Evolutionary conservation across 805 yeast genomes (phyloP), one percentile per base, ranked within the genome.

Genomic region (Diddensiella transvaalensis): DNA sequence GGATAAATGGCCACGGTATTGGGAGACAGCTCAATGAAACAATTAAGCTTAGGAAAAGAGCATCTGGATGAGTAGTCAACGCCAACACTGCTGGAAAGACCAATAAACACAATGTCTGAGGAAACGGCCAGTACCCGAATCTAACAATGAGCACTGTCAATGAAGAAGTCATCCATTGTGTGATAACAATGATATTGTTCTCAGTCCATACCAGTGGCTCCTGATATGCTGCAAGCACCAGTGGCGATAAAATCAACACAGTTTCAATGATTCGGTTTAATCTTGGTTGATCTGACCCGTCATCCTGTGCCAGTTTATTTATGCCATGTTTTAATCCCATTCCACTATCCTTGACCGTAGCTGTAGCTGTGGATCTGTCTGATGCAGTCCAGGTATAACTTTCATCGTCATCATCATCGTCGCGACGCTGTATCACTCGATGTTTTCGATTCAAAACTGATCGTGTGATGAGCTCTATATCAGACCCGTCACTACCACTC

Each of bases 71-170:
- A 5, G 33, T 11, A 5, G 43, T 23, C 33, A 40, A 23, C 6
- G 43, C 22, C 43, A 40, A 13, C 15, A 40, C 33, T 8, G 26
- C 43, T 8, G 43, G 43, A 21, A 40, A 23, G 33, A 40, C 43
- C n/a, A 22, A 8, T 23, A 35, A 35, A 35, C 38, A 35, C 15
- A 35, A 35, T 35, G 38, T 35, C 15, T 35, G 38, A 35, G 38
- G 38, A 35, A 35, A 35, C 17, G 38, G 38, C 15, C 38, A 35
- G 15, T 35, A 35, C 38, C 17, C 15, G 15, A 8, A 35, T 17
- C 38, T 10, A 18, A 35, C 21, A 6, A 15, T n/a, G 18, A 35
- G 15, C 8, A 35, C 38, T 6, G 21, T 35, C 38, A 35, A 13
- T 6, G 38, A 35, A 17, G 38, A 35, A 8, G 38, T 15, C 15